Conservation (phyloP, 306 rosid genomes). For the Trifolium dubium region DNA sequence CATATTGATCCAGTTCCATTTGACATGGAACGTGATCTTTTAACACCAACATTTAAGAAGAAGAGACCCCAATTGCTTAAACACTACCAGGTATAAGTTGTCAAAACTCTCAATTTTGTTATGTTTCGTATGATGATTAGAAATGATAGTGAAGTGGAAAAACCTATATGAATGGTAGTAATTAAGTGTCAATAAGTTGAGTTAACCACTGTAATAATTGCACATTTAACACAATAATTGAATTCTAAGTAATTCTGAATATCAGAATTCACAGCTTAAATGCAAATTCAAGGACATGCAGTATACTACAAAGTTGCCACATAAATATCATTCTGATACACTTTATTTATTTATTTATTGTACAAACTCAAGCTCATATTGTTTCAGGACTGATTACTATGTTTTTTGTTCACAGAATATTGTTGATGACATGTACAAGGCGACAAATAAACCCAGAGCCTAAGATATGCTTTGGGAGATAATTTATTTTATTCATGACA, state of each 20-base stretch:
- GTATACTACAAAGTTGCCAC: not conserved
- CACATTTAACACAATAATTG: not conserved
- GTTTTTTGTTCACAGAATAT: conserved; percentile 49
- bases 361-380: not conserved
- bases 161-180: not conserved
- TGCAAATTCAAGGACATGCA: not conserved
- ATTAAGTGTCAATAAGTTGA: not conserved
- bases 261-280: not conserved
- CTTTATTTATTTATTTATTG: not conserved
- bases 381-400: conserved; percentile 27
- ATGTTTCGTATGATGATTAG: not conserved
- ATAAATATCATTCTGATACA: conserved; percentile 5
- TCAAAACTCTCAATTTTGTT: conserved; percentile 18
- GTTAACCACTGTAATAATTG: not conserved
- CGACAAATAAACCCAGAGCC: conserved; percentile 50
- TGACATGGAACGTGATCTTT: conserved; percentile 89
- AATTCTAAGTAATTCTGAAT: too few relatives aligned
- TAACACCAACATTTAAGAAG: conserved; percentile 87
- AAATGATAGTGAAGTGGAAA: conserved; percentile 6
- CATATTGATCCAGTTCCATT: conserved; percentile 92
- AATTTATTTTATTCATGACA: conserved; percentile 28
- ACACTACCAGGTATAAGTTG: conserved; percentile 70
- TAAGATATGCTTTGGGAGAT: conserved; percentile 39
- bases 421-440: conserved; percentile 74
- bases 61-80: conserved; percentile 88